phyloP scores from a whole-genome alignment of 2,329 filamentous ascomycete genomes.

The Aspergillus sp. region DNA sequence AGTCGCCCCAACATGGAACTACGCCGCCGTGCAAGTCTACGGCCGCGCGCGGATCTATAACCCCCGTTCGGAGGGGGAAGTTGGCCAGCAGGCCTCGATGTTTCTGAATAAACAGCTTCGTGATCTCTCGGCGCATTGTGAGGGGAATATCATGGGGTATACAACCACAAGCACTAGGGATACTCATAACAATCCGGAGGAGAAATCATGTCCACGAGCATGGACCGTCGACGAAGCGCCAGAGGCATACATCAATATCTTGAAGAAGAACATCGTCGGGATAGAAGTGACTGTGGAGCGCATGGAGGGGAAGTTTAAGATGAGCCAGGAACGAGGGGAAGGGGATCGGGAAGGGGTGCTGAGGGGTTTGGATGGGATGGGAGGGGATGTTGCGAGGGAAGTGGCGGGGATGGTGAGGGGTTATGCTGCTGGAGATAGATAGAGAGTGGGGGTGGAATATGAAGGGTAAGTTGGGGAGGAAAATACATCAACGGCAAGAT shows the following conservation, averaged over 20 bases:
- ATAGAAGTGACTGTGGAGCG: too few species aligned
- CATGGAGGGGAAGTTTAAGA: too few species aligned
- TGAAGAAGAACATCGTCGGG: too few species aligned
- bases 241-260: too few species aligned
- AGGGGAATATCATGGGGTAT: constrained; percentile 60
- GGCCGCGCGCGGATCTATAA: constrained; percentile 58
- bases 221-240: constrained; percentile 62
- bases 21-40: constrained; percentile 65
- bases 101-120: constrained; percentile 52
- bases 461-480: neutral
- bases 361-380: constrained; percentile 52
- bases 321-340: too few species aligned
- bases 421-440: neutral
- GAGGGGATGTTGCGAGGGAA: neutral
- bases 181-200: constrained; percentile 46
- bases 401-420: constrained; percentile 18
- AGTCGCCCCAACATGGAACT: constrained; percentile 72
- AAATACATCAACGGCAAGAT: neutral
- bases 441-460: too few species aligned
- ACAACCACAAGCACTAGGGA: constrained; percentile 30
- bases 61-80: constrained; percentile 41
- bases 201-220: constrained; percentile 13
- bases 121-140: constrained; percentile 51
- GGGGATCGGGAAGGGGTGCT: constrained; percentile 56
- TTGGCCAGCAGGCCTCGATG: constrained; percentile 44